These are phyloP conservation scores for Cryptosporidium felis DNA, from an alignment of 169 alveolate species.

Conservation along the genomic window DNA sequence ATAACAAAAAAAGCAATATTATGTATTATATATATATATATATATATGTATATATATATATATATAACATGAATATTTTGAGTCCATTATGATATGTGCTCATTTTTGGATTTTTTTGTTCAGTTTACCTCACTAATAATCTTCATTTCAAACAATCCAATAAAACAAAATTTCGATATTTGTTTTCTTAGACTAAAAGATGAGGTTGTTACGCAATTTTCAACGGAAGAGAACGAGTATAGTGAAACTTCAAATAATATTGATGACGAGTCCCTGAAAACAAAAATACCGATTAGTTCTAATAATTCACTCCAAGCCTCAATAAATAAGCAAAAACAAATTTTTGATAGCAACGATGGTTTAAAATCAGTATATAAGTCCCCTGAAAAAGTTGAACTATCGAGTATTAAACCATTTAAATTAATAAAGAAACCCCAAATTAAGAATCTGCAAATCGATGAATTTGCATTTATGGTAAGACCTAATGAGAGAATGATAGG, in stretches of 20 bases:
- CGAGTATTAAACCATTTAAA: slow-evolving; percentile 39
- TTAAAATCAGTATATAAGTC: not conserved
- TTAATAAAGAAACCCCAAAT: slow-evolving; percentile 29
- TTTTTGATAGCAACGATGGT: not conserved
- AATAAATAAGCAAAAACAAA: not conserved
- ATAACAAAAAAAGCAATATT: not conserved
- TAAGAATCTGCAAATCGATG: slow-evolving; percentile 19
- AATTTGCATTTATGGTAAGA: slow-evolving; percentile 68
- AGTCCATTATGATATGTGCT: slow-evolving; percentile 6
- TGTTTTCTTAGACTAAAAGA: not conserved
- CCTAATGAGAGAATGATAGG: slow-evolving; percentile 69
- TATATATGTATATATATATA: too few relatives aligned
- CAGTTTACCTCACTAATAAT: not conserved
- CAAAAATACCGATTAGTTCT: not conserved
- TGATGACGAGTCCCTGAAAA: not conserved
- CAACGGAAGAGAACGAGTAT: not conserved
- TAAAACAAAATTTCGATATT: not conserved
- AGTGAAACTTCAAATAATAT: not conserved
- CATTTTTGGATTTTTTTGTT: not conserved
- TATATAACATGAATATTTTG: too few relatives aligned
- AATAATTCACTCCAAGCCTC: not conserved
- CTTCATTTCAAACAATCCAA: not conserved
- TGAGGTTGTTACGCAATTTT: not conserved
- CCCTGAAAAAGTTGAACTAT: slow-evolving; percentile 43
- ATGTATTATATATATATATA: too few relatives aligned